Conservation (phyloP, 192 early-diverging fungal genomes). For the Umbelopsis vinacea region DNA sequence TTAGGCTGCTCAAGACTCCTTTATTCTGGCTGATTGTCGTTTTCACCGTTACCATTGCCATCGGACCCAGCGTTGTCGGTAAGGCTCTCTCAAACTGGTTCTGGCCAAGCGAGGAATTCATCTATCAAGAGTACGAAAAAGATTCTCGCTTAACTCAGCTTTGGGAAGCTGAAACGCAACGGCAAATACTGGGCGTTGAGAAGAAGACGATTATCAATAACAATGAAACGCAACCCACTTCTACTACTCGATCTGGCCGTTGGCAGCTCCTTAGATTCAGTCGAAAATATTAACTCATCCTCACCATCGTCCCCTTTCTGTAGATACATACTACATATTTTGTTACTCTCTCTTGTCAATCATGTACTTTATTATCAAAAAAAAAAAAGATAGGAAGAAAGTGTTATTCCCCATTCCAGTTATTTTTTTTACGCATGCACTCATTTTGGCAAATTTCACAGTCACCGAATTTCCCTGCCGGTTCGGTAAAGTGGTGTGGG, state of each 20-base stretch:
- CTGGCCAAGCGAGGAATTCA: not conserved
- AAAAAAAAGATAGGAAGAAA: not conserved
- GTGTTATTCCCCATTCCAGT: not conserved
- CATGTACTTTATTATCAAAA: not conserved
- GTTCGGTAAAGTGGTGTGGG: not conserved
- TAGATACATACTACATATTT: not conserved
- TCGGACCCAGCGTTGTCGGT: constrained; percentile 55
- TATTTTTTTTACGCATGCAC: not conserved
- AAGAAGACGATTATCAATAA: constrained; percentile 18
- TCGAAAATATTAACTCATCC: constrained; percentile 1
- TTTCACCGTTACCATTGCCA: constrained; percentile 55
- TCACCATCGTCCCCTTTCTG: not conserved
- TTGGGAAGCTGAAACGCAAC: constrained; percentile 12
- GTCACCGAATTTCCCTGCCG: not conserved
- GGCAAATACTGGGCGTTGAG: constrained; percentile 3
- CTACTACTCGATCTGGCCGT: not conserved
- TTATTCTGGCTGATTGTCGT: constrained; percentile 65
- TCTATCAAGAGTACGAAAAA: constrained; percentile 7
- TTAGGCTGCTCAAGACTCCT: constrained; percentile 42
- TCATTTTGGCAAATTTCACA: not conserved
- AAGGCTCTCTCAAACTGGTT: constrained; percentile 35
- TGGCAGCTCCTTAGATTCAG: constrained; percentile 7
- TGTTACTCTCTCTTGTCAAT: not conserved
- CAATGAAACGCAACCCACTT: not conserved
- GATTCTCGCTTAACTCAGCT: not conserved